Evolutionary conservation across 2,329 filamentous ascomycete genomes (phyloP), one percentile per base, ranked within the genome.

Genomic region (Scorias spongiosa): DNA sequence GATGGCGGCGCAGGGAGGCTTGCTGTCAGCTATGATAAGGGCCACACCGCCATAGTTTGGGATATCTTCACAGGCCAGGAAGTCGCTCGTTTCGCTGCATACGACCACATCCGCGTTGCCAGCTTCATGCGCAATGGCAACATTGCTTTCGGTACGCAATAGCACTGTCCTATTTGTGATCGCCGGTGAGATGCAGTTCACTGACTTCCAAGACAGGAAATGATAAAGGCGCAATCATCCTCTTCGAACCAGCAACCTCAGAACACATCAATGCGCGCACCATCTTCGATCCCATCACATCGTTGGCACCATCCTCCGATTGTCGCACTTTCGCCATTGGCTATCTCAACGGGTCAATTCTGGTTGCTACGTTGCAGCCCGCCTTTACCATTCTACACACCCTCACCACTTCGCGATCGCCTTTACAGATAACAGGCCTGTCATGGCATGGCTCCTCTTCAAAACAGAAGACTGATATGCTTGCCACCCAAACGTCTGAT

Each of bases 111-210:
- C 49, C 80, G 80, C 17, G 81, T 85, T 28, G 89, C 88, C 32
- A 74, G 84, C 10, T 98, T 91, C 86, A 95, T 98, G 88, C 76
- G 81, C 39, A 95, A 95, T 65, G 91, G 91, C 44, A 93, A 94
- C 65, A 81, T 98, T 52, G 89, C 86, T 32, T 96, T 96, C 69
- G 91, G 89, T 95, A 71, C 63, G 79, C 43, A n/a, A 8, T 17
- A 10, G 20, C 8, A 42, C 6, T 11, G 12, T 20, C 7, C 54
- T 7, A 26, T 7, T 3, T 26, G 20, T 26, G 20, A 26, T 26
- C 7, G 7, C 20, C 4, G 20, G 20, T 26, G 3, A 3, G 20
- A 7, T 26, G 20, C 20, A 26, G 7, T 26, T 26, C 20, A 26
- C 20, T 26, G 7, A 26, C 7, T 4, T 26, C 11, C 14, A 7